Evolutionary conservation across 495 filamentous ascomycete species (phyloP).

Genomic region (Glutinoglossum americanum): DNA sequence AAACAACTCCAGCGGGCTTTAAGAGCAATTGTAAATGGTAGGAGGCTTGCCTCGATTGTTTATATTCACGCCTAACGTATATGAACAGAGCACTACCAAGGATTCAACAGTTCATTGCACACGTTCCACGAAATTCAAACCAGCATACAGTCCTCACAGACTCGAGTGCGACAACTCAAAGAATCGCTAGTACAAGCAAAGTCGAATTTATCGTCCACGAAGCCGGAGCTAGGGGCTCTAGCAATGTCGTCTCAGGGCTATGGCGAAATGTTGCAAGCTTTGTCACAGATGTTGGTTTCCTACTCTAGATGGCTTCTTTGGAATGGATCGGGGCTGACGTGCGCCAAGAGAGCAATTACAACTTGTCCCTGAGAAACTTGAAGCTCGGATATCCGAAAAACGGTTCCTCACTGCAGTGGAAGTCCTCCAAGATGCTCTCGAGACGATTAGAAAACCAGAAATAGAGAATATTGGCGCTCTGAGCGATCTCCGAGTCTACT

Average conservation of each 20-base stretch:
- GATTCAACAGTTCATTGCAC: slow-evolving; percentile 96
- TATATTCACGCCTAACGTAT: not conserved
- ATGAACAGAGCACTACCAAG: slow-evolving; percentile 75
- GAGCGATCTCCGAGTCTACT: slow-evolving; percentile 64
- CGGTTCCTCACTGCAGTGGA: slow-evolving; percentile 84
- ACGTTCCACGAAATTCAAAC: slow-evolving; percentile 96
- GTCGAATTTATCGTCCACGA: slow-evolving; percentile 57
- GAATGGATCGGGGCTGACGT: slow-evolving; percentile 1
- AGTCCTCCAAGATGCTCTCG: slow-evolving; percentile 66
- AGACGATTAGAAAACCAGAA: slow-evolving; percentile 63
- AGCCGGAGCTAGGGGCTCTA: slow-evolving; percentile 76
- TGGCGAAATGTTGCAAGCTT: slow-evolving; percentile 68
- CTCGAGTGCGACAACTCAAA: slow-evolving; percentile 59
- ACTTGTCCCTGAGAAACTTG: slow-evolving; percentile 75
- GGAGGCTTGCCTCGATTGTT: not conserved
- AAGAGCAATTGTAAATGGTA: slow-evolving; percentile 79
- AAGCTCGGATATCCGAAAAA: slow-evolving; percentile 88
- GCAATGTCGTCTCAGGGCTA: slow-evolving; percentile 74
- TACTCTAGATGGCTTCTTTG: not conserved
- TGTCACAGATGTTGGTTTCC: slow-evolving; percentile 42
- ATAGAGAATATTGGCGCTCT: slow-evolving; percentile 83
- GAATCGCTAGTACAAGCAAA: slow-evolving; percentile 70
- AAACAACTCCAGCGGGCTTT: slow-evolving; percentile 70
- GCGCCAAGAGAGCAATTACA: slow-evolving; percentile 51
- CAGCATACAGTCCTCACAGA: slow-evolving; percentile 75